Base-by-base conservation (phyloP, 208 protist species). In the Leishmania guyanensis region DNA sequence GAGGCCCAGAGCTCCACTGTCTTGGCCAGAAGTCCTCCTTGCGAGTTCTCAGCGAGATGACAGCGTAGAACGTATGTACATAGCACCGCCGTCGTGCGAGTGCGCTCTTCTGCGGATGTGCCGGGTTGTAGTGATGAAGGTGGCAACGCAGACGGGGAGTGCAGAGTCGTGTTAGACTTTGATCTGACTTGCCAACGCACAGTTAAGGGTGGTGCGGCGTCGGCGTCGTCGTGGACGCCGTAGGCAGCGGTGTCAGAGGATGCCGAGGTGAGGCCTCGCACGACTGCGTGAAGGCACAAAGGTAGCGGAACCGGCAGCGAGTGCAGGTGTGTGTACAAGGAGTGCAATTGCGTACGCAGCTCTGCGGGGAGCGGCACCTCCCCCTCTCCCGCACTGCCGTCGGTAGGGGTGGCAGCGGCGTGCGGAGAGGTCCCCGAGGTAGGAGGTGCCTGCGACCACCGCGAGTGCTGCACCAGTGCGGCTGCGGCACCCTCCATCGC, bases 1-100 rank as follows among this genome's bases (percentile, higher is more conserved):
- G 73, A 75, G 9, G 77, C 77, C 82, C 82, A 85, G 29, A 85
- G 50, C 73, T 85, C 77, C 53, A 85, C 82, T 8, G 82, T 82
- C 51, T 65, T 75, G 36, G 60, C 36, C 60, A 85, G 82, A 72
- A 85, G 72, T n/a, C 82, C 82, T 1, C 65, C 22, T 9, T 48
- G 50, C 0, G 82, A 64, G 3, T 81, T 66, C 60, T 81, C 65
- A 46, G 22, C 64, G 29, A 85, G 77, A 74, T 85, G 78, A 48
- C 82, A 79, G 22, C 82, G 82, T 2, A 85, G 62, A 20, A 76
- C 46, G 56, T 78, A 85, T 22, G 82, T 85, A 73, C 82, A 85
- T 5, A 85, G 78, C 71, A 85, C 82, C 36, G 82, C 82, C 48
- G 64, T 68, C 43, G 43, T 58, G 50, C 82, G 82, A 6, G 54